A percentile compares a stretch with the other conserved stretches of the same genome.
These are phyloP conservation scores for Cryptosporidium viatorum DNA, from an alignment of 169 alveolate species.

Conservation along the genomic window DNA sequence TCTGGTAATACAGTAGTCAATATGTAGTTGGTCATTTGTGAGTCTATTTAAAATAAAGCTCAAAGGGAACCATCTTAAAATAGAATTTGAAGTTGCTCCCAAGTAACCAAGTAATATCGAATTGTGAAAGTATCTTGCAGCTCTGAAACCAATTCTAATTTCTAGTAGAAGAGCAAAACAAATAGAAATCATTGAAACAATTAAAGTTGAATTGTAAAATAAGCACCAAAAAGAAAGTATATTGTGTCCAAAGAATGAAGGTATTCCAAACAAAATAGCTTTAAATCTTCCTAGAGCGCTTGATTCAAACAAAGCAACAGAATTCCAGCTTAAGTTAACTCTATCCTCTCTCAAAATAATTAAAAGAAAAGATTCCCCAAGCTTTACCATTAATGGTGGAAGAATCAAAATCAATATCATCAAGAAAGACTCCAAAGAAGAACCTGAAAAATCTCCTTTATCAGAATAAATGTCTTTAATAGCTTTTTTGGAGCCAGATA, in stretches of 20 bases:
- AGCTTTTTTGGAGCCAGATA: conserved; percentile 30
- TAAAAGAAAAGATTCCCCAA: conserved; percentile 27
- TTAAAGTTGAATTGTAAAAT: conserved; percentile 1
- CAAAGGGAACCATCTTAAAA: conserved; percentile 46
- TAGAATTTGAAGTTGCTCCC: conserved; percentile 59
- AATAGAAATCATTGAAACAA: conserved; percentile 33
- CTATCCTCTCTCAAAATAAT: neutral
- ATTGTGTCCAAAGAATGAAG: conserved; percentile 18
- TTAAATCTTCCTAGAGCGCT: too few species aligned
- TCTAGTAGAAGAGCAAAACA: conserved; percentile 25
- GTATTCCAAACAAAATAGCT: conserved; percentile 5
- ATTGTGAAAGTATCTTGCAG: conserved; percentile 58
- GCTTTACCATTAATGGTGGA: conserved; percentile 32
- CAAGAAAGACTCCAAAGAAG: conserved; percentile 4
- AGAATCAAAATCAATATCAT: conserved; percentile 3
- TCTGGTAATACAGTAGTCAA: conserved; percentile 70
- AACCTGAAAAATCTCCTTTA: neutral
- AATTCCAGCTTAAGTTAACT: neutral
- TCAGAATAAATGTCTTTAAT: neutral
- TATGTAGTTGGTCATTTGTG: conserved; percentile 33
- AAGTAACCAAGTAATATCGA: conserved; percentile 47
- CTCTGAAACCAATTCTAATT: conserved; percentile 58
- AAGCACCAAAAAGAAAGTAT: conserved; percentile 48
- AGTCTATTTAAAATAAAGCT: conserved; percentile 56
- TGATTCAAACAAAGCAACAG: neutral